Evolutionary conservation across 345 rosid species (phyloP), one percentile per base, ranked within the genome.

Genomic region (Reutealis trisperma): DNA sequence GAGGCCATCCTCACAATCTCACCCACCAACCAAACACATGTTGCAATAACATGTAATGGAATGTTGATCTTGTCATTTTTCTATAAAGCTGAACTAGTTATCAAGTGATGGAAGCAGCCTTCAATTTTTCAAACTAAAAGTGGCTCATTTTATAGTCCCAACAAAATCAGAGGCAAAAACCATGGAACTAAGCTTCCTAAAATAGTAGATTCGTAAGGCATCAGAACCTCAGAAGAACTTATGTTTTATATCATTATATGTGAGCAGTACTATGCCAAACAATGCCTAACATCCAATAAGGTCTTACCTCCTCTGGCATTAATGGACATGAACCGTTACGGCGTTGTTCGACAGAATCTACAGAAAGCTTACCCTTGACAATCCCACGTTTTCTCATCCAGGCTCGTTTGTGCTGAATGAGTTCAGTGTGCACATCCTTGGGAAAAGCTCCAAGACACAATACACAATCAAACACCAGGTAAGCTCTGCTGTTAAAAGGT

Each of bases 371-470:
- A 32, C 97, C 97, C 84, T 92, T 92, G 45, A 92, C 87, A 71
- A 95, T 84, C 80, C 93, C 85, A 11, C 88, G 99, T 87, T 92
- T 95, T 71, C 84, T 85, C 97, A 93, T 90, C 99, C 96, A 90
- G 32, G 94, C 87, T 83, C 99, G 82, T 83, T 90, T 95, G 81
- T 95, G 99, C 83, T 92, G 99, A 89, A 95, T 95, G 68, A 95
- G 87, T 82, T 95, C 99, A 3, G 87, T 85, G 86, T 95, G 99
- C 75, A 95, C 99, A 91, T 95, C 99, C 98, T 95, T 85, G 60
- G 76, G 77, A 79, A 75, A 79, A 87, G 89, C 89, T 89, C 92
- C 89, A 88, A 91, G 73, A 80, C 66, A 84, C 54, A 80, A 83
- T 16, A 52, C 57, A 66, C 55, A 59, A 72, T 77, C 75, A 86